phyloP scores from a whole-genome alignment of 768 basidiomycete species.

The Tricholoma flavovirens region DNA sequence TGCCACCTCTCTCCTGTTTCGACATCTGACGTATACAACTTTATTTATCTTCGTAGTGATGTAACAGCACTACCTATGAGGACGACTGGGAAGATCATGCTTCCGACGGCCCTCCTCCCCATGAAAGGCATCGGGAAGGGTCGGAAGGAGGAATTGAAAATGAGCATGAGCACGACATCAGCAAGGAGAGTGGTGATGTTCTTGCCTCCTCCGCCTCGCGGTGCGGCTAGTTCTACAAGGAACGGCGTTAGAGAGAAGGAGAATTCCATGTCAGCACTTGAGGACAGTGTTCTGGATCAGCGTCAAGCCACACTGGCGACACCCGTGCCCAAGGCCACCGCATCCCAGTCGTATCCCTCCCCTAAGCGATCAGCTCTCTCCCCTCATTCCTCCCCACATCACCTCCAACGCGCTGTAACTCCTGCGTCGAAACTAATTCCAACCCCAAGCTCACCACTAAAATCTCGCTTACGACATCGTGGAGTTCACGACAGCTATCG shows the following conservation, averaged over 20 bases:
- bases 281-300: neutral
- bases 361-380: slow-evolving; percentile 5
- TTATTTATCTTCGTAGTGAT: neutral
- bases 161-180: slow-evolving; percentile 19
- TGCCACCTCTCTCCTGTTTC: neutral
- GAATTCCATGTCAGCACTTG: neutral
- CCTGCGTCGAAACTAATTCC: neutral
- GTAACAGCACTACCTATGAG: neutral
- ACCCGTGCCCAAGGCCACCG: neutral
- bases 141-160: slow-evolving; percentile 1
- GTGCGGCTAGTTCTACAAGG: neutral
- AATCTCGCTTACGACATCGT: neutral
- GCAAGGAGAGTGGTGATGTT: slow-evolving; percentile 20
- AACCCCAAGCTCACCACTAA: neutral
- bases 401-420: neutral
- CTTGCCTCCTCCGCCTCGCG: slow-evolving; percentile 19
- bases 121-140: neutral
- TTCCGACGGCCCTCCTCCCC: slow-evolving; percentile 4
- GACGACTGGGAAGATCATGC: slow-evolving; percentile 11
- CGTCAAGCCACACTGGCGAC: neutral
- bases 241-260: neutral
- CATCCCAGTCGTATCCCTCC: slow-evolving; percentile 11
- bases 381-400: slow-evolving; percentile 2
- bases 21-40: neutral
- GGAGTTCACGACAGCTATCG: neutral